Base-by-base conservation (phyloP, 345 rosid genomes). In the Brassica rapa region DNA sequence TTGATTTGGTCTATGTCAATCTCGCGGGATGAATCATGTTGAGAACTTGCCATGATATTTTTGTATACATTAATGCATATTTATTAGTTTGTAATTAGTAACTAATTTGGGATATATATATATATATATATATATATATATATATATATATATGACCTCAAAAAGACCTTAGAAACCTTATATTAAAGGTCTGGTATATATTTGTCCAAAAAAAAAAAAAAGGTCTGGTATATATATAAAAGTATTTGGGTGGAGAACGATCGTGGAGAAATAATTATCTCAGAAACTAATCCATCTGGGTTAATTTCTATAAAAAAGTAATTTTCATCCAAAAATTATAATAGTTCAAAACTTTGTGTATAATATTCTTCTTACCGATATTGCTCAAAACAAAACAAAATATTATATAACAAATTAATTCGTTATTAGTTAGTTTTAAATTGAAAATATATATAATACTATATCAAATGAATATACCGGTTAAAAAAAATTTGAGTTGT, bases 1-100 rank as follows among this genome's bases (percentile, higher is more conserved):
- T 77, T 49, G 74, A 49, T 69, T 32, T 62, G 56, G 56, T 32
- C 56, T 39, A 7, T 51, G 62, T 63, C 23, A 62, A 7, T 62
- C 5, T 51, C 46, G 12, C 66, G 53, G 19, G 35, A 63, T 53
- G 63, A 27, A 70, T 43, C 27, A 68, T 76, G 33, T 14, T 61
- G 62, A 21, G 62, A 68, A 21, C 73, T 68, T 59, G 68, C 24
- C 69, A 43, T 32, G 15, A 9, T 15, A 51, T n/a, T 51, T 5
- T 51, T 51, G 9, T 51, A 32, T 49, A 49, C 5, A n/a, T 1
- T 23, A 9, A 23, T 53, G 66, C 35, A 64, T 51, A 12, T 51
- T 51, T 51, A 5, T 8, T 41, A 41, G 51, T 0, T 16, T 57
- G 72, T 69, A 51, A 19, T 6, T 12, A 15, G 3, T n/a, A 32